A percentile compares a stretch with the other conserved stretches of the same genome.
phyloP scores from a whole-genome alignment of 1,139 yeast genomes.

The Debaryomyces subglobosus region DNA sequence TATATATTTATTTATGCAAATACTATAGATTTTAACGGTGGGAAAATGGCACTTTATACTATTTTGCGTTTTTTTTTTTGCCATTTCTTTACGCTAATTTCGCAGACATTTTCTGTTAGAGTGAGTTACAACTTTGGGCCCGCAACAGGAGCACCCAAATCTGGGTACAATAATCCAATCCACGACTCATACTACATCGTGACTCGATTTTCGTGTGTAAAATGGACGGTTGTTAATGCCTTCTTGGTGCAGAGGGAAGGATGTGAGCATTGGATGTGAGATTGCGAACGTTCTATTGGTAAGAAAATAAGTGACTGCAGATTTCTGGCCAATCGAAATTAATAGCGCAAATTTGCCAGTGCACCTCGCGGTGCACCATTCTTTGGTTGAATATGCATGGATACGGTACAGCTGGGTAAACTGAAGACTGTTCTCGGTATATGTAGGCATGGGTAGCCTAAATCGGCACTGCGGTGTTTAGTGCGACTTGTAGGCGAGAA shows the following conservation, averaged over 20 bases:
- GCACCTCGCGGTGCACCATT: not conserved
- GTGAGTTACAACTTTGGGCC: not conserved
- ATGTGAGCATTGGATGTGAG: not conserved
- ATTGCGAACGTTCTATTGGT: not conserved
- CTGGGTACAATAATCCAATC: not conserved
- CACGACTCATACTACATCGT: not conserved
- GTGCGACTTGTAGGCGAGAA: not conserved
- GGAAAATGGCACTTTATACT: constrained; percentile 6
- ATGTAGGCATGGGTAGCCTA: not conserved
- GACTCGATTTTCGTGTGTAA: not conserved
- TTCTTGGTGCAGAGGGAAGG: not conserved
- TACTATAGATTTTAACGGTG: not conserved
- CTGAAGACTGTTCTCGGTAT: not conserved
- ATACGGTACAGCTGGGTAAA: not conserved
- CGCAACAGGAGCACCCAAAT: not conserved
- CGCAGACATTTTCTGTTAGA: not conserved
- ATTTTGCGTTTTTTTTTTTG: constrained; percentile 2
- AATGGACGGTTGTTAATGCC: not conserved
- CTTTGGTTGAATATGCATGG: not conserved
- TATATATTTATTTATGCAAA: not conserved
- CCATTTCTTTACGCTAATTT: not conserved
- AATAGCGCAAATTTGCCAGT: constrained; percentile 1
- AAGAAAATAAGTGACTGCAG: not conserved
- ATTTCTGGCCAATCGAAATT: constrained; percentile 2
- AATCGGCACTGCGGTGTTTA: too few relatives aligned